Evolutionary conservation across 1,284 basidiomycete species (phyloP), one percentile per base, ranked within the genome.

Genomic region (Rhodotorula sp.): DNA sequence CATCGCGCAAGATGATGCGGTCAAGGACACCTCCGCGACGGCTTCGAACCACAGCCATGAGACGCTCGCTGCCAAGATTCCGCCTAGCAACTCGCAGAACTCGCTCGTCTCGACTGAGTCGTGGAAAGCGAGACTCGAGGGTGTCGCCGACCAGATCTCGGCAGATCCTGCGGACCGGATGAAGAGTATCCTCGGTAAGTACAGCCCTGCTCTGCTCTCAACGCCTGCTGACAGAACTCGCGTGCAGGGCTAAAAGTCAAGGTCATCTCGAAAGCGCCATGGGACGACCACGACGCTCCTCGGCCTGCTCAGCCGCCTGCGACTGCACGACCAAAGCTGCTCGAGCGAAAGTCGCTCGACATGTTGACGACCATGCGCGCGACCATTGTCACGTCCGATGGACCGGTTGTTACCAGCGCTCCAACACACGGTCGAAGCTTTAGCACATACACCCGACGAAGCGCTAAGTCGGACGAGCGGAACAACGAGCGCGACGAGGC

Each of bases 291-390:
- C 46, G 32, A 11, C 46, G 7, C 29, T 13, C 27, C 22, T 5
- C 29, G 47, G 19, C 15, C 57, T n/a, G 54, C 32, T 20, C 20
- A 7, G 5, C 30, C 32, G 22, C 15, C 46, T 10, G 39, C 39
- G 39, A 44, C 39, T 44, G 39, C 39, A 44, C 39, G 39, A 13
- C 39, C 39, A 17, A 44, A 44, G 39, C 39, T 44, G 39, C 39
- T 44, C 39, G 39, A 44, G 11, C 67, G 68, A 13, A 47, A 51
- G 4, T 66, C 66, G 4, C 29, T 29, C 62, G 76, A 55, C 81
- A 81, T 62, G 82, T 89, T 58, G 87, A 88, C n/a, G 13, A 44
- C 39, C 39, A 13, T 44, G 39, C 39, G 39, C 9, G 39, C 19
- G 7, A 44, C 39, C 39, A 44, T 44, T 17, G 39, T 17, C 19